Evolutionary conservation across 2,329 filamentous ascomycete genomes (phyloP).

Genomic region (Dactylella cylindrospora): DNA sequence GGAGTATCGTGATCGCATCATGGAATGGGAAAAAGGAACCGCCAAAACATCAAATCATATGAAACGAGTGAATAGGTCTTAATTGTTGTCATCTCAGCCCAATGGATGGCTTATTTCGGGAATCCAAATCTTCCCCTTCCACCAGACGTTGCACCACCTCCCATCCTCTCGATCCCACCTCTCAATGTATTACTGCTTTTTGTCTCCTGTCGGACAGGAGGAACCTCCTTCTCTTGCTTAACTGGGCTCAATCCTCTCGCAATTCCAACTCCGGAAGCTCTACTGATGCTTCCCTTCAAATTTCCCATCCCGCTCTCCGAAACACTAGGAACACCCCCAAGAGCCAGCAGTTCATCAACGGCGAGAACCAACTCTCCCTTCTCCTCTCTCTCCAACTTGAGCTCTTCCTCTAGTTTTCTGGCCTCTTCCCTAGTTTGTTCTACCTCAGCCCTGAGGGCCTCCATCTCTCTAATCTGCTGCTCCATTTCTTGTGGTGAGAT

Average conservation of each 20-base stretch:
- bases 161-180: constrained; percentile 48
- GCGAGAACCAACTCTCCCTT: constrained; percentile 80
- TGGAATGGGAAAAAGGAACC: too few relatives aligned
- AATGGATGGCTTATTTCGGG: too few relatives aligned
- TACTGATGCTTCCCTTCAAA: constrained; percentile 50
- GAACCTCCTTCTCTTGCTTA: constrained; percentile 20
- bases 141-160: constrained; percentile 32
- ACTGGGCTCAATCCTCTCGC: constrained; percentile 46
- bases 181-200: constrained; percentile 44
- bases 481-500: constrained; percentile 59
- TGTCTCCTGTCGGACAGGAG: constrained; percentile 11
- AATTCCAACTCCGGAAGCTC: constrained; percentile 50
- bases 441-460: constrained; percentile 60
- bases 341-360: constrained; percentile 79
- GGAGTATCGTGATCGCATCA: too few relatives aligned
- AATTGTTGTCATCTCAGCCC: too few relatives aligned
- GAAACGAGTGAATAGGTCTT: too few relatives aligned
- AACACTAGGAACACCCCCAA: constrained; percentile 57
- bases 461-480: constrained; percentile 71
- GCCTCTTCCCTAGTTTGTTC: constrained; percentile 58
- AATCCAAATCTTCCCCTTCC: constrained; percentile 40
- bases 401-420: constrained; percentile 69
- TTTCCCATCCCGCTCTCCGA: constrained; percentile 54
- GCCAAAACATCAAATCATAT: too few relatives aligned
- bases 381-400: constrained; percentile 75